Percentiles rank a stretch among this genome's conserved stretches.
phyloP scores from a whole-genome alignment of 1,139 yeast species.

The Hemisphaericaspora lyxosophila region DNA sequence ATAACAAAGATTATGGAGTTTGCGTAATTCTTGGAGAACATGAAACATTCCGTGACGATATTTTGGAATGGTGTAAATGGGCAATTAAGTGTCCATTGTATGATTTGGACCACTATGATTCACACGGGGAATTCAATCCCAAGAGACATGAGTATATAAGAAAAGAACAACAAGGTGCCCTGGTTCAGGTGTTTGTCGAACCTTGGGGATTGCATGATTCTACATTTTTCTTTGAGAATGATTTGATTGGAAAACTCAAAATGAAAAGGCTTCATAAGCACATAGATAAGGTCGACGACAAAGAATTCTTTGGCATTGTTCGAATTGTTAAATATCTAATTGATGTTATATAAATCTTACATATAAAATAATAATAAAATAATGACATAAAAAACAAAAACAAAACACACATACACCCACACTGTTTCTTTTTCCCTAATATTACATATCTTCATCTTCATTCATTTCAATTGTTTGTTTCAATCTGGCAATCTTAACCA shows the following conservation, averaged over 20 bases:
- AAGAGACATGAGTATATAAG: constrained; percentile 20
- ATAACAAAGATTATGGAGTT: constrained; percentile 24
- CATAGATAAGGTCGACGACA: constrained; percentile 17
- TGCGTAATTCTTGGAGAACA: constrained; percentile 44
- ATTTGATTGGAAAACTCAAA: constrained; percentile 14
- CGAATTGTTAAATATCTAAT: constrained; percentile 30
- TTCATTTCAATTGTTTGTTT: constrained; percentile 58
- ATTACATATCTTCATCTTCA: constrained; percentile 3
- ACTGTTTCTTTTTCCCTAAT: neutral
- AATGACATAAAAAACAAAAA: neutral
- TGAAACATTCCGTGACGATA: constrained; percentile 44
- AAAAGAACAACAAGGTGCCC: constrained; percentile 16
- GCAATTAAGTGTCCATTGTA: constrained; percentile 31
- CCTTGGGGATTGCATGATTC: constrained; percentile 50
- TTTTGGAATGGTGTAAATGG: constrained; percentile 35
- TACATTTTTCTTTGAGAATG: constrained; percentile 33
- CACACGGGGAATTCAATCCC: constrained; percentile 22
- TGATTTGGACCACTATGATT: constrained; percentile 24
- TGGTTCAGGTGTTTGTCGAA: constrained; percentile 29
- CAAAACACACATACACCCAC: neutral
- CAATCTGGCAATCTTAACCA: constrained; percentile 83
- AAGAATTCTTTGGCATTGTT: constrained; percentile 28
- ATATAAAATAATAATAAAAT: constrained; percentile 1
- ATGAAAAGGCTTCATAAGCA: constrained; percentile 9
- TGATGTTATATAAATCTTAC: constrained; percentile 17